A percentile compares a stretch with the other conserved stretches of the same genome.
Conservation (phyloP, 768 basidiomycete genomes). For the Kwoniella sp. region DNA sequence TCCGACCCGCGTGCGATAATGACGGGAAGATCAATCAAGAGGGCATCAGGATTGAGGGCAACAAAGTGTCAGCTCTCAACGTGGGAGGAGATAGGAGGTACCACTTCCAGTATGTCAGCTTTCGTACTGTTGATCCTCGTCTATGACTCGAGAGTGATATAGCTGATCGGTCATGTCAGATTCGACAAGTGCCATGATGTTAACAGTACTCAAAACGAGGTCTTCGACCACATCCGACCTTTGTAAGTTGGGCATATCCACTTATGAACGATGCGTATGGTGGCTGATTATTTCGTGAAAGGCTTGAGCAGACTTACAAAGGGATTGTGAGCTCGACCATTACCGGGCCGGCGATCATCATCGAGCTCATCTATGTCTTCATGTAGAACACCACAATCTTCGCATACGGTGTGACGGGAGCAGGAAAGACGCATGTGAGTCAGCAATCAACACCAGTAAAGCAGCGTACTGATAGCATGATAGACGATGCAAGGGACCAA, state of each 20-base stretch:
- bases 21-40: constrained; percentile 16
- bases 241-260: constrained; percentile 56
- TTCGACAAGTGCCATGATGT: constrained; percentile 77
- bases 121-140: background rate
- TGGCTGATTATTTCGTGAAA: background rate
- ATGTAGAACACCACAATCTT: constrained; percentile 79
- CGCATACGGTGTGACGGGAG: constrained; percentile 87
- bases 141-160: background rate
- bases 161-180: constrained; percentile 54
- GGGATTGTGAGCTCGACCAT: constrained; percentile 65
- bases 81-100: constrained; percentile 18
- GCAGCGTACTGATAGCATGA: background rate
- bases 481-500: constrained; percentile 87
- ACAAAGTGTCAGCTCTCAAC: constrained; percentile 14
- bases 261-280: background rate
- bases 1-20: constrained; percentile 3
- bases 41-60: constrained; percentile 15
- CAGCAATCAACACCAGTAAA: background rate
- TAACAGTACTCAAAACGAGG: constrained; percentile 70
- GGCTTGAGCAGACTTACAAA: constrained; percentile 71
- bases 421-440: constrained; percentile 69
- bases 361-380: background rate
- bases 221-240: constrained; percentile 73
- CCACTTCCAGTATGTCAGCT: constrained; percentile 19
- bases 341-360: background rate